Conservation (phyloP, 1,284 basidiomycete species). For the Ceraceosorus guamensis region DNA sequence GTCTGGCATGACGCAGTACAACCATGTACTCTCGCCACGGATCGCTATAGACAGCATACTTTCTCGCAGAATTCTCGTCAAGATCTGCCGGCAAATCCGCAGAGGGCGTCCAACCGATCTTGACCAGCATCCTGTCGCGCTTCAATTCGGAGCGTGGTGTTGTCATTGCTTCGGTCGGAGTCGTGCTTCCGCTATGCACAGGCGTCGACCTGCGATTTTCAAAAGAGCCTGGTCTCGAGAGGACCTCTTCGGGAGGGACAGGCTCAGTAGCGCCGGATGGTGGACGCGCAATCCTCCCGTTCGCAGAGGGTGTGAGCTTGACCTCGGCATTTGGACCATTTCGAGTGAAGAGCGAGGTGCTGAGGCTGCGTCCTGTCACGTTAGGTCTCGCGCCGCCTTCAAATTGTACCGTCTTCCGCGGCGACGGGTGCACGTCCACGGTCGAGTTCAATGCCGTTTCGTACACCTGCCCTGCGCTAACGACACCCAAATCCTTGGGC, state of each 20-base stretch:
- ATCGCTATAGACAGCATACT: slow-evolving; percentile 57
- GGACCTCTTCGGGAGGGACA: slow-evolving; percentile 29
- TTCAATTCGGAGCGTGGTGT: slow-evolving; percentile 29
- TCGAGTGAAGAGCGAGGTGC: slow-evolving; percentile 20
- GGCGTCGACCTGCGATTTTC: background rate
- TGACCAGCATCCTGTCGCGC: slow-evolving; percentile 76
- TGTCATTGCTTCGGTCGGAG: slow-evolving; percentile 12
- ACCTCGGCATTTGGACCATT: slow-evolving; percentile 1
- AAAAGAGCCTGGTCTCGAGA: slow-evolving; percentile 18
- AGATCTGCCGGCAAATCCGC: slow-evolving; percentile 57
- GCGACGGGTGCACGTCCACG: background rate
- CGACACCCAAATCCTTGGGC: no score
- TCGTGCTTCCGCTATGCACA: background rate
- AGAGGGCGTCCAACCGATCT: slow-evolving; percentile 59
- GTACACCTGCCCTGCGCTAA: no score
- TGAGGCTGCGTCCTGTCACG: slow-evolving; percentile 13
- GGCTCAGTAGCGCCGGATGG: slow-evolving; percentile 26
- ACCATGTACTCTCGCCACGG: slow-evolving; percentile 72
- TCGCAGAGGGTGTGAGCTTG: no score
- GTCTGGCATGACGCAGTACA: slow-evolving; percentile 62
- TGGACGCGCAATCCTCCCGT: background rate
- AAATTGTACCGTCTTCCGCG: slow-evolving; percentile 28
- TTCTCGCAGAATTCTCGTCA: slow-evolving; percentile 59
- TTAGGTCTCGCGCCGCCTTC: slow-evolving; percentile 12
- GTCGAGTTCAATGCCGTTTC: no score